Evolutionary conservation across 257 asterid genomes (phyloP).

Genomic region (Handroanthus guayacan): DNA sequence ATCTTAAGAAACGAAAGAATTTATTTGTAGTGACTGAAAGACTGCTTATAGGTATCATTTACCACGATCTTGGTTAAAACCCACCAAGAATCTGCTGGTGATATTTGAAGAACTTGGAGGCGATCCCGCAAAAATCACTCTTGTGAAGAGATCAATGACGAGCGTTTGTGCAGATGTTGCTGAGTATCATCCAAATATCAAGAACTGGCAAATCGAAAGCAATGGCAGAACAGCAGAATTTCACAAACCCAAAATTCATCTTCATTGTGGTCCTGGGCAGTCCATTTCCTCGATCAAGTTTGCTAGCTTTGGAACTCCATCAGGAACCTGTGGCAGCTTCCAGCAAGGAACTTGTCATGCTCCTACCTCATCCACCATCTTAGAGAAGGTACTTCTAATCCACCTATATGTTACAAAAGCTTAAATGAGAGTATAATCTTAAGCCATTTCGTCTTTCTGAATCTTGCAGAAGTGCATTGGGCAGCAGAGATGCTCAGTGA

Average conservation of each 20-base stretch:
- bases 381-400: conserved; percentile 66
- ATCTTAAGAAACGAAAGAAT: neutral
- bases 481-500: conserved; percentile 70
- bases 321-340: conserved; percentile 91
- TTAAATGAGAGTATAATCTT: neutral
- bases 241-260: conserved; percentile 75
- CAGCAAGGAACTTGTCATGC: conserved; percentile 93
- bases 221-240: conserved; percentile 62
- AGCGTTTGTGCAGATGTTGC: conserved; percentile 81
- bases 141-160: conserved; percentile 77
- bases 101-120: conserved; percentile 96
- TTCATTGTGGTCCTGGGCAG: conserved; percentile 69
- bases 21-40: conserved; percentile 13
- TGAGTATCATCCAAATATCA: conserved; percentile 81
- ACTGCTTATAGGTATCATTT: conserved; percentile 79
- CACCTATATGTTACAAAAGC: neutral
- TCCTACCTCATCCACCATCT: conserved; percentile 60
- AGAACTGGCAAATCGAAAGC: conserved; percentile 76
- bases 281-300: conserved; percentile 85
- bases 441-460: neutral
- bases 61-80: conserved; percentile 91
- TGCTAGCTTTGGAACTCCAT: conserved; percentile 95
- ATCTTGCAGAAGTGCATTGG: conserved; percentile 80
- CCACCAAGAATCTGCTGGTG: conserved; percentile 75
- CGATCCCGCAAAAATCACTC: conserved; percentile 76